Conservation (phyloP, 2,329 filamentous ascomycete species). For the Trichoderma lentiforme region DNA sequence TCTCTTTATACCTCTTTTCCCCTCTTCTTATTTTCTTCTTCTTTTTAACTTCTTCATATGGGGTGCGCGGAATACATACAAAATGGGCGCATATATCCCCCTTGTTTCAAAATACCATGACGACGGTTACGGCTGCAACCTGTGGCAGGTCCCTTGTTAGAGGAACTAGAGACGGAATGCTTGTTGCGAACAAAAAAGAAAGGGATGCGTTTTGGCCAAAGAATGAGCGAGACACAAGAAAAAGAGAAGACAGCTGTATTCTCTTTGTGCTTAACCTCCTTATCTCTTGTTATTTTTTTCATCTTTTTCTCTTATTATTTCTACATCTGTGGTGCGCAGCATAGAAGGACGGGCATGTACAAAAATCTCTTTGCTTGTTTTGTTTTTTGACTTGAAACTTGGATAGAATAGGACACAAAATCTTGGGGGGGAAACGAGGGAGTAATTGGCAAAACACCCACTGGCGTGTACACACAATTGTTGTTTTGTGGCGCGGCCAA, state of each 20-base stretch:
- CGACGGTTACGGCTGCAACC: conserved; percentile 23
- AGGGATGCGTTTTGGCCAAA: conserved; percentile 7
- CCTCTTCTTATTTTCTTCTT: neutral
- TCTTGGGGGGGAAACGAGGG: neutral
- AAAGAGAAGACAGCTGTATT: neutral
- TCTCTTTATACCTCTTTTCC: neutral
- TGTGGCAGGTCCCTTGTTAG: conserved; percentile 15
- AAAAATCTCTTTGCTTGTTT: neutral
- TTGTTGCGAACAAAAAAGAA: conserved; percentile 8
- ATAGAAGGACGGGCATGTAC: conserved; percentile 21
- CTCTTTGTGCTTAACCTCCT: neutral
- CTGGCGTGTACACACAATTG: conserved; percentile 11
- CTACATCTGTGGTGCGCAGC: conserved; percentile 17
- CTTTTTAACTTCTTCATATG: conserved; percentile 5
- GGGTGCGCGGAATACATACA: neutral
- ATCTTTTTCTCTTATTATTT: neutral
- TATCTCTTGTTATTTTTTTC: neutral
- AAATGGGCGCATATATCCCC: neutral
- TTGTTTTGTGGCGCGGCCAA: neutral
- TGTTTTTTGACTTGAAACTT: conserved; percentile 12
- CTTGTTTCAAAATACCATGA: conserved; percentile 18
- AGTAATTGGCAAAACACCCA: conserved; percentile 14
- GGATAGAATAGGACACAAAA: conserved; percentile 21
- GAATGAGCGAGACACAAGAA: neutral
- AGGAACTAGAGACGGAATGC: conserved; percentile 17